These are phyloP conservation scores for Psidium guajava DNA, from an alignment of 345 rosid genomes.

Conservation along the genomic window DNA sequence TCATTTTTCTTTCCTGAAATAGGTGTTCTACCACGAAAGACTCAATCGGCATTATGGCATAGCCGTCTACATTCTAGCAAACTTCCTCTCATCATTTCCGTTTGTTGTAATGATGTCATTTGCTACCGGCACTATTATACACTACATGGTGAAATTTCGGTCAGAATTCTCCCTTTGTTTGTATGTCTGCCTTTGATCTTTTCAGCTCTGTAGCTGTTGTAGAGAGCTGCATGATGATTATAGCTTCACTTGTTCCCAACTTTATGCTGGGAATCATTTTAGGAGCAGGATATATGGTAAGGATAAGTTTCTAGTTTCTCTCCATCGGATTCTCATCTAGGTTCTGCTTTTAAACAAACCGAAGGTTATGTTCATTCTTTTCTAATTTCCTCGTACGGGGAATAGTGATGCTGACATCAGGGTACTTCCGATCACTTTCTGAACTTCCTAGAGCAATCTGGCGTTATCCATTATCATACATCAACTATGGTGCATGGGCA, in stretches of 20 bases:
- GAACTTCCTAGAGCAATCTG: conserved; percentile 12
- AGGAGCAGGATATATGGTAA: conserved; percentile 64
- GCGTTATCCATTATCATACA: conserved; percentile 10
- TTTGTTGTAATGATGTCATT: conserved; percentile 55
- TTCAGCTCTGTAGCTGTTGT: conserved; percentile 76
- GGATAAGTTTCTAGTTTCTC: background rate
- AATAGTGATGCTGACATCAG: conserved; percentile 13
- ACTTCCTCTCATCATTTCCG: conserved; percentile 76
- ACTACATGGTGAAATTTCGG: conserved; percentile 73
- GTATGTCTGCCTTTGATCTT: conserved; percentile 73
- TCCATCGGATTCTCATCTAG: background rate
- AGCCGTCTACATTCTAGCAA: conserved; percentile 62
- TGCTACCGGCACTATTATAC: conserved; percentile 69
- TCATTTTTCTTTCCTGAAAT: background rate
- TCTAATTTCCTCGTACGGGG: background rate
- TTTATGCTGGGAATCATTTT: conserved; percentile 87
- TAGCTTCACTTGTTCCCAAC: conserved; percentile 82
- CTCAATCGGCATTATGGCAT: conserved; percentile 86
- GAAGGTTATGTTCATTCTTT: background rate
- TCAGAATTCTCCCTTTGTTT: conserved; percentile 56
- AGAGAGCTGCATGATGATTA: conserved; percentile 95
- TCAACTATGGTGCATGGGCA: conserved; percentile 11
- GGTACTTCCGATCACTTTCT: background rate
- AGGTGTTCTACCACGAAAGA: conserved; percentile 93
- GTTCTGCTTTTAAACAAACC: background rate